A percentile compares a stretch with the other conserved stretches of the same genome.
These are phyloP conservation scores for Epichloe sp. DNA, from an alignment of 2,329 filamentous ascomycete species.

Conservation along the genomic window DNA sequence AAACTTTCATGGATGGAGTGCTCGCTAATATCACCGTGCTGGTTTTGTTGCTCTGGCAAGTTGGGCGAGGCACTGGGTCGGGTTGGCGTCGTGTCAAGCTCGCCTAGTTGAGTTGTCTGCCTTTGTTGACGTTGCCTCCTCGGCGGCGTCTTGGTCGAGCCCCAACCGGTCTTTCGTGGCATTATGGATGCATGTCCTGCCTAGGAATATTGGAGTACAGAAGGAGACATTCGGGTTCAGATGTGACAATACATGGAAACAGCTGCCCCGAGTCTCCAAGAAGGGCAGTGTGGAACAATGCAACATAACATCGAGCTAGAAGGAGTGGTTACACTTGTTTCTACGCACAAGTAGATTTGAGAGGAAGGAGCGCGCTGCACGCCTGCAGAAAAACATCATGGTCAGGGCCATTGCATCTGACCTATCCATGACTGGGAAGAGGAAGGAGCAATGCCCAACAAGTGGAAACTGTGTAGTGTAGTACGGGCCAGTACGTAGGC, in stretches of 20 bases:
- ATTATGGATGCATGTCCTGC: neutral
- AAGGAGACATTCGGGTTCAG: neutral
- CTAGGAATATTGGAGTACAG: neutral
- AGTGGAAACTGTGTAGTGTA: neutral
- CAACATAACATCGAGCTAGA: neutral
- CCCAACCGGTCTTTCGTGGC: neutral
- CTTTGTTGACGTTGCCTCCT: conserved; percentile 7
- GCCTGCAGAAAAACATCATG: neutral
- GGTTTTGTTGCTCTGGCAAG: neutral
- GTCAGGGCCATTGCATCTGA: neutral
- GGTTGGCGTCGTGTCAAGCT: conserved; percentile 23
- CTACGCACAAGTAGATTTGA: neutral
- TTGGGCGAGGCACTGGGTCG: conserved; percentile 11
- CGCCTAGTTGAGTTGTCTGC: conserved; percentile 11
- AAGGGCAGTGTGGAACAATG: neutral
- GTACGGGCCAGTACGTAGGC: neutral
- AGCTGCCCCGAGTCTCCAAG: neutral
- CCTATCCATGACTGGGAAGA: neutral
- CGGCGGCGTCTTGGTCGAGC: conserved; percentile 1
- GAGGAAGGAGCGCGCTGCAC: neutral
- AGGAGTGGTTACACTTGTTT: neutral
- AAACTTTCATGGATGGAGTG: neutral
- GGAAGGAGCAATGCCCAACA: neutral
- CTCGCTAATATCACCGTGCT: neutral
- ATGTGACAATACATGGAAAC: neutral